phyloP scores from a whole-genome alignment of 345 rosid species.

The Gossypium bickii region DNA sequence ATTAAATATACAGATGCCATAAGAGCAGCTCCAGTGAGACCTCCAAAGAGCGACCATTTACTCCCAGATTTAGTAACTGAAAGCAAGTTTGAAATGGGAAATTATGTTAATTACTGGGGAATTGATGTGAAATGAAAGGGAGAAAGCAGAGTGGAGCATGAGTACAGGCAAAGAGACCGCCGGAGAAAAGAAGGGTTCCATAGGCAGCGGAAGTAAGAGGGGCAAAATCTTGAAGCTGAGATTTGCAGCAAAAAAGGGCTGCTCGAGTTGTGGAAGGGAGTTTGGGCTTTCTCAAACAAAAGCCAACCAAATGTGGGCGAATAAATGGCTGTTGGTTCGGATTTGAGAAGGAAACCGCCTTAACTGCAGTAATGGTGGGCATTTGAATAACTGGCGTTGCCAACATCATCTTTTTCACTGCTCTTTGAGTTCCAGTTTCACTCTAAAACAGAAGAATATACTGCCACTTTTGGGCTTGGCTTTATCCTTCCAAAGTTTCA shows the following conservation, averaged over 20 bases:
- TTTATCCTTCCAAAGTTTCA: neutral
- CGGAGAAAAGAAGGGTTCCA: conserved; percentile 60
- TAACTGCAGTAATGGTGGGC: neutral
- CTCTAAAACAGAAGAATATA: no score
- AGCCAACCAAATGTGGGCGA: neutral
- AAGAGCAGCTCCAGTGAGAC: conserved; percentile 67
- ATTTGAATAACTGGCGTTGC: neutral
- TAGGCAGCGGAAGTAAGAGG: conserved; percentile 63
- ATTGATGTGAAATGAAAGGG: neutral
- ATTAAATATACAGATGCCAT: conserved; percentile 56
- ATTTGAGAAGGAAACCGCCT: neutral
- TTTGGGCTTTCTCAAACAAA: conserved; percentile 11
- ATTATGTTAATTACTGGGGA: neutral
- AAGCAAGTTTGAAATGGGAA: conserved; percentile 13
- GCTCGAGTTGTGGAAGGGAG: conserved; percentile 15
- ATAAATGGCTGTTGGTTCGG: no score
- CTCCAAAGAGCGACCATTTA: conserved; percentile 75
- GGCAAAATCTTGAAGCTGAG: conserved; percentile 58
- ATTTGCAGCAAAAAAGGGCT: conserved; percentile 37
- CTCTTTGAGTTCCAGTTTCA: neutral
- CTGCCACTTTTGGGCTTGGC: neutral
- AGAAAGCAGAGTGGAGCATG: neutral
- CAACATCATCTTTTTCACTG: neutral
- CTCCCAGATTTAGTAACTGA: conserved; percentile 64
- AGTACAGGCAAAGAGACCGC: conserved; percentile 77